Evolutionary conservation across 2,329 filamentous ascomycete genomes (phyloP).

Genomic region (Paecilomyces sp.): DNA sequence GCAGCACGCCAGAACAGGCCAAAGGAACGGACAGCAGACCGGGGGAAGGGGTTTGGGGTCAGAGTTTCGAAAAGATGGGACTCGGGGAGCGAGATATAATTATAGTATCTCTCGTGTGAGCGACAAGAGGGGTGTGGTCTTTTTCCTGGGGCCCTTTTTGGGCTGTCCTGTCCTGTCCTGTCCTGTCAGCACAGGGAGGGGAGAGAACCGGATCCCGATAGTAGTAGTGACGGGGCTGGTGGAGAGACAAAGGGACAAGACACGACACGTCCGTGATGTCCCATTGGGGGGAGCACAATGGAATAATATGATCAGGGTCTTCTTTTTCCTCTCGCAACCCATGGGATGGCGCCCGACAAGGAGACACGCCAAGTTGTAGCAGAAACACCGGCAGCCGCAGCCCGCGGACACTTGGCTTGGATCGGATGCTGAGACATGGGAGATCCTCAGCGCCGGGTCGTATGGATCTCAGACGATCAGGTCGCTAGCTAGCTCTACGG

Average conservation of each 20-base stretch:
- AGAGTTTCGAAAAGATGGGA: not conserved
- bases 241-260: not conserved
- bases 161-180: not conserved
- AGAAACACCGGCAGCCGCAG: not conserved
- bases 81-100: slow-evolving; percentile 9
- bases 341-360: not conserved
- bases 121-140: not conserved
- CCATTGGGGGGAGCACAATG: not conserved
- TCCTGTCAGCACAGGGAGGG: not conserved
- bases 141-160: not conserved
- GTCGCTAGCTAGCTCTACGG: not conserved
- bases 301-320: not conserved
- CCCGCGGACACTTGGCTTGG: not conserved
- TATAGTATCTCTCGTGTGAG: not conserved
- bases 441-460: not conserved
- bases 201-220: not conserved
- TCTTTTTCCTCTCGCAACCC: not conserved
- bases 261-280: not conserved
- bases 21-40: slow-evolving; percentile 5
- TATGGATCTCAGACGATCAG: not conserved
- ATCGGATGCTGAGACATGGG: not conserved
- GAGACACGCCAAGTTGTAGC: not conserved
- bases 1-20: not conserved
- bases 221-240: not conserved
- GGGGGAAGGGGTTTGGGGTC: slow-evolving; percentile 10